These are phyloP conservation scores for Kazachstania bromeliacearum DNA, from an alignment of 805 yeast species.

Conservation along the genomic window DNA sequence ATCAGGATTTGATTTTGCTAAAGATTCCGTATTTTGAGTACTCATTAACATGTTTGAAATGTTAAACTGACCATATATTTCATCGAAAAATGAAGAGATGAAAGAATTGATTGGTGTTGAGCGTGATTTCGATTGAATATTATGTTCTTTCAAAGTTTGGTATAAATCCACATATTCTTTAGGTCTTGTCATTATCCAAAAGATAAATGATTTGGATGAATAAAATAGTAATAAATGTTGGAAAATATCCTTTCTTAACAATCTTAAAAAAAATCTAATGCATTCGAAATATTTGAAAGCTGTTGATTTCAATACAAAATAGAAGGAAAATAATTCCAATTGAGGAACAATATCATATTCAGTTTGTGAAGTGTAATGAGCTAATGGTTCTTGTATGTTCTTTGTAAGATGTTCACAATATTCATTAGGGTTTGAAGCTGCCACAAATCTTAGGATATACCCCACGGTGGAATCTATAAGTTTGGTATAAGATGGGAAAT, in stretches of 20 bases:
- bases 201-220: conserved; percentile 36
- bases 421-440: conserved; percentile 42
- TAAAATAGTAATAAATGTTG: conserved; percentile 37
- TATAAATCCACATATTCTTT: conserved; percentile 31
- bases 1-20: not conserved
- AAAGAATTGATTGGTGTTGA: conserved; percentile 4
- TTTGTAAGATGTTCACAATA: conserved; percentile 27
- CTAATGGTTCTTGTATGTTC: conserved; percentile 8
- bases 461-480: conserved; percentile 14
- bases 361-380: conserved; percentile 1
- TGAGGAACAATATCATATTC: conserved; percentile 14
- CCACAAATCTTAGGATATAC: conserved; percentile 36
- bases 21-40: conserved; percentile 1
- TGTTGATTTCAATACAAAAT: conserved; percentile 33
- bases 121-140: conserved; percentile 2
- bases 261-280: conserved; percentile 29
- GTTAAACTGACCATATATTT: conserved; percentile 20
- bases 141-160: conserved; percentile 3
- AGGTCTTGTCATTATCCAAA: conserved; percentile 45
- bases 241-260: conserved; percentile 37
- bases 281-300: conserved; percentile 34
- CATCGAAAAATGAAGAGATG: conserved; percentile 15
- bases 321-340: conserved; percentile 38
- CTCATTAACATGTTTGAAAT: conserved; percentile 13
- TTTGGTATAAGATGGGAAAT: conserved; percentile 7